Base-by-base conservation (phyloP, 2,329 filamentous ascomycete species). In the Aureobasidium mangrovei region DNA sequence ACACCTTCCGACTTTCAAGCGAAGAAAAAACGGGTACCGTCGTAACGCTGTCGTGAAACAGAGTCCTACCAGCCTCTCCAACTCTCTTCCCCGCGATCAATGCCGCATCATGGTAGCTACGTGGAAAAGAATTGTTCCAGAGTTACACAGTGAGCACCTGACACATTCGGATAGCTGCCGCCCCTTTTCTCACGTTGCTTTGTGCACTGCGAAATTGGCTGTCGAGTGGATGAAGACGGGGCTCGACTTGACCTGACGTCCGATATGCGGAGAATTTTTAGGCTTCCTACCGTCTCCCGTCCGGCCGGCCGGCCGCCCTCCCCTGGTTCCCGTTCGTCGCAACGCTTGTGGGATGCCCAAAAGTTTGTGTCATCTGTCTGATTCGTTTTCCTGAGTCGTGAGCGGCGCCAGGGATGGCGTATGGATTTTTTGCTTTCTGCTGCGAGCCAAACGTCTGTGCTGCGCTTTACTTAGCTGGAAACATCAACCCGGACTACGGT, bases 1-100 rank as follows among this genome's bases (percentile, higher is more conserved):
- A 36, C 49, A 53, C 49, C 26, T 29, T 8, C 26, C 39, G 49
- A 12, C 40, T 38, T 24, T 44, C 32, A 36, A 44, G 47, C 38
- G 38, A 51, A 18, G 47, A 33, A 42, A 9, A 12, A 51, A 42
- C 38, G 47, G 47, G 49, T 53, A 53, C 39, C 49, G 33, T 53
- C 32, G 40, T 44, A 53, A 44, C 49, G 33, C 49, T 44, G 40
- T 53, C 33, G 49, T 53, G 49, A 53, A 44, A 53, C 49, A 44
- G n/a, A 40, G 46, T 49, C 46, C 26, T 32, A 28, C 36, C 46
- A 49, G 27, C 46, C 46, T 49, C 46, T 49, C 36, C 39, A 39
- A 4, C n/a, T 42, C 40, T 31, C 32, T 24, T n/a, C 49, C 40
- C 49, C 39, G 40, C 49, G 44, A 36, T 10, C 7, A 36, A 40